Evolutionary conservation across 176 grass and related monocot genomes (phyloP), one percentile per base, ranked within the genome.

Genomic region (Lolium multiflorum): DNA sequence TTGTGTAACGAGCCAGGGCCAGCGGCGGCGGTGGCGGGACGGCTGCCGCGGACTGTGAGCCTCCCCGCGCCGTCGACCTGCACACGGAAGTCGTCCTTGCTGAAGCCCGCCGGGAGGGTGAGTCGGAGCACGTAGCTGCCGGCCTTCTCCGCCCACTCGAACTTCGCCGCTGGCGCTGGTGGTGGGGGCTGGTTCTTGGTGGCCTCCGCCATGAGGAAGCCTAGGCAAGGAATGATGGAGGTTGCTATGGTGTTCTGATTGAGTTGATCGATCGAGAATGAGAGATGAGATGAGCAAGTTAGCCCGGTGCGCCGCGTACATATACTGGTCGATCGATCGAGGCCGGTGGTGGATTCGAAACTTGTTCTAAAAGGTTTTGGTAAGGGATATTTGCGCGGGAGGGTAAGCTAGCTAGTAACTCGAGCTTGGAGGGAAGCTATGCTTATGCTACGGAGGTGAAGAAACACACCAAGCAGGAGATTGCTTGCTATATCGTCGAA

Each of bases 1-100:
- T 82, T 79, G 51, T 78, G 57, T 16, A 92, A 1, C 3, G 71
- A 74, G 21, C 13, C 7, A 0, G 11, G n/a, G 0, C 71, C 71
- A 1, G 44, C 90, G 15, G 85, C 37, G 77, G 37, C 11, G 81
- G 92, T 3, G 13, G n/a, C n/a, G 31, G 31, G 31, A 35, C 46
- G 3, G 12, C 20, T 26, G 12, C 90, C 78, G 37, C 57, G 82
- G 26, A 98, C 89, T 55, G 83, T 84, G 71, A 98, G 69, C 66
- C 90, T 93, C 9, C 89, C 90, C 12, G 85, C 26, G 81, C 56
- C 5, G 81, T 94, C 88, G 7, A 94, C 39, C 58, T 88, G 86
- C 20, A 98, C 92, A 26, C 69, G 73, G 78, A 98, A 87, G 79
- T 96, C 88, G 54, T 92, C 86, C 62, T 90, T 91, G 50, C 7